phyloP scores from a whole-genome alignment of 495 filamentous ascomycete genomes.

The Thermochaetoides thermophila region DNA sequence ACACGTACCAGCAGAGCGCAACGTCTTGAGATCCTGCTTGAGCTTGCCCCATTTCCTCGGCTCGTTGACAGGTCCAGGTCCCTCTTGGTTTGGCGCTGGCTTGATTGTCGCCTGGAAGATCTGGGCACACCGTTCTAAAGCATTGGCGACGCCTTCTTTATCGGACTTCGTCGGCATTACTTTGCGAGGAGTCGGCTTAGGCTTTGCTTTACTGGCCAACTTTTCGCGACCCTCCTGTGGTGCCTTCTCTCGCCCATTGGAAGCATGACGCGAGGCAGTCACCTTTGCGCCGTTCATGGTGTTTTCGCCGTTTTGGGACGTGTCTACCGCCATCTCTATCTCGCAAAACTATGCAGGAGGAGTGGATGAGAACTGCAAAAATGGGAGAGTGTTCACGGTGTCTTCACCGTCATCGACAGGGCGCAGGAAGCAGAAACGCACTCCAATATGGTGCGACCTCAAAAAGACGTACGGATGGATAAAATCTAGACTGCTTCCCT shows the following conservation, averaged over 20 bases:
- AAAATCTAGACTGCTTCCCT: too few relatives aligned
- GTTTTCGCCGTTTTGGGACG: constrained; percentile 6
- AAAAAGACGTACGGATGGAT: too few relatives aligned
- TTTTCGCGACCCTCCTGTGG: too few relatives aligned
- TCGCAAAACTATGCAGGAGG: too few relatives aligned
- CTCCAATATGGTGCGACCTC: too few relatives aligned
- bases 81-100: constrained; percentile 51
- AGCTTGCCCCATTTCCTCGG: constrained; percentile 34
- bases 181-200: constrained; percentile 9
- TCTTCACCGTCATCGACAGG: too few relatives aligned
- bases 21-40: constrained; percentile 44
- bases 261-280: constrained; percentile 3
- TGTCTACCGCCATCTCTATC: too few relatives aligned
- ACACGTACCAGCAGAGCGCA: constrained; percentile 28
- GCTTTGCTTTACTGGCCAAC: constrained; percentile 13
- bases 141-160: constrained; percentile 27
- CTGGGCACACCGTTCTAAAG: constrained; percentile 48
- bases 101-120: constrained; percentile 48
- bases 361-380: too few relatives aligned
- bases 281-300: constrained; percentile 4
- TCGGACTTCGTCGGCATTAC: constrained; percentile 16
- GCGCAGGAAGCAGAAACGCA: too few relatives aligned
- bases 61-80: constrained; percentile 39
- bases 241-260: too few relatives aligned
- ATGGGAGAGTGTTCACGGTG: too few relatives aligned